Conservation (phyloP, 305 asterid species). For the Fraxinus latifolia region DNA sequence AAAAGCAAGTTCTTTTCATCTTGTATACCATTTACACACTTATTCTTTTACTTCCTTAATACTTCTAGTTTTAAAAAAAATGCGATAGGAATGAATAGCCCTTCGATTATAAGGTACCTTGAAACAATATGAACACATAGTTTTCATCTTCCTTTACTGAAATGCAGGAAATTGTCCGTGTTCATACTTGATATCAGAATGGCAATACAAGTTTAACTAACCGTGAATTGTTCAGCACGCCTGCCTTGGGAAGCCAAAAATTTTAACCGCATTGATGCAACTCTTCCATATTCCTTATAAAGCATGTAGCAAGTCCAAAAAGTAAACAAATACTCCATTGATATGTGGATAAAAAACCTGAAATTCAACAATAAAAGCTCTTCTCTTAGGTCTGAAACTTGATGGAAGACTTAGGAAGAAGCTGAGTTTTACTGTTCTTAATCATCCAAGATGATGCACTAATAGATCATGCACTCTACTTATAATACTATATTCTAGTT, state of each 20-base stretch:
- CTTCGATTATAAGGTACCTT: neutral
- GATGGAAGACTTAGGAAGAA: neutral
- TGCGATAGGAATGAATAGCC: neutral
- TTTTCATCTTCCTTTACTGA: neutral
- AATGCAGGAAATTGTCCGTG: neutral
- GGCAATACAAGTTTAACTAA: conserved; percentile 35
- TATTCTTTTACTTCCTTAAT: neutral
- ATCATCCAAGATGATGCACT: conserved; percentile 4
- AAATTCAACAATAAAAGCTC: conserved; percentile 31
- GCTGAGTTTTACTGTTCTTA: neutral
- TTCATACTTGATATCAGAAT: neutral
- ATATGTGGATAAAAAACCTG: conserved; percentile 95
- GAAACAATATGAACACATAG: neutral
- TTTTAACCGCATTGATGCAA: conserved; percentile 70
- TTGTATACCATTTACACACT: neutral
- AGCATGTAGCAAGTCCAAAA: conserved; percentile 89
- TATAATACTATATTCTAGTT: too few relatives aligned
- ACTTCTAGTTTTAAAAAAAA: neutral
- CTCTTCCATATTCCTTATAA: conserved; percentile 77
- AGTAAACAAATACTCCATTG: conserved; percentile 78
- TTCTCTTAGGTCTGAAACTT: conserved; percentile 18
- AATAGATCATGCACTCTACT: neutral
- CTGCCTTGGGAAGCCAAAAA: conserved; percentile 78
- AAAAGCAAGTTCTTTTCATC: neutral
- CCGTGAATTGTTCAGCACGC: conserved; percentile 89